Conservation (phyloP, 495 filamentous ascomycete species). For the Cercophora sp. region DNA sequence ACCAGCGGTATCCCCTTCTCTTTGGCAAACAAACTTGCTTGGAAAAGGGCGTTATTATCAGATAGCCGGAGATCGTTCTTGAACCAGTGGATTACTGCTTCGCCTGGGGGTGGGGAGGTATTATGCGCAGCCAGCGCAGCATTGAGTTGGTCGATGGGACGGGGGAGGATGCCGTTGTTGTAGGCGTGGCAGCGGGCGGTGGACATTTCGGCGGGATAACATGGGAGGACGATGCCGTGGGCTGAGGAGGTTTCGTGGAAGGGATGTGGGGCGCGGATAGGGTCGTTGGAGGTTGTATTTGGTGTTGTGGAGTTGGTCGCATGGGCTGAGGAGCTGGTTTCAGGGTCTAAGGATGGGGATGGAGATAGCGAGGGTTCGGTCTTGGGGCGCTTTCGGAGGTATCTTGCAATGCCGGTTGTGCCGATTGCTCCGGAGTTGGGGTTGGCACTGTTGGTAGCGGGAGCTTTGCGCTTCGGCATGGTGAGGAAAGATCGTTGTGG, state of each 20-base stretch:
- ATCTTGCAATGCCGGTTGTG: no score
- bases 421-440: no score
- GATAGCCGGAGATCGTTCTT: slow-evolving; percentile 71
- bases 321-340: no score
- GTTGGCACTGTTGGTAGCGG: no score
- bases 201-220: slow-evolving; percentile 82
- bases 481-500: no score
- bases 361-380: no score
- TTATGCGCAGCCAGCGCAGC: slow-evolving; percentile 52
- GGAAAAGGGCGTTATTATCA: slow-evolving; percentile 70
- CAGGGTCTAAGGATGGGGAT: no score
- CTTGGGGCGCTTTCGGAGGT: no score
- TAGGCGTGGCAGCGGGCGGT: slow-evolving; percentile 71
- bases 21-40: slow-evolving; percentile 64
- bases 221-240: slow-evolving; percentile 72
- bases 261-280: slow-evolving; percentile 38
- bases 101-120: slow-evolving; percentile 40
- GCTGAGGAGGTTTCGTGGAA: slow-evolving; percentile 50
- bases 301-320: background rate
- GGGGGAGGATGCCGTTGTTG: slow-evolving; percentile 57
- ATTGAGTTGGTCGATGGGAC: slow-evolving; percentile 63
- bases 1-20: slow-evolving; percentile 65
- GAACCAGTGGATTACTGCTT: slow-evolving; percentile 86
- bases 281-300: slow-evolving; percentile 16
- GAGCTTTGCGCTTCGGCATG: no score